These are phyloP conservation scores for Cryptosporidium parvum DNA, from an alignment of 169 alveolate species.

Conservation along the genomic window DNA sequence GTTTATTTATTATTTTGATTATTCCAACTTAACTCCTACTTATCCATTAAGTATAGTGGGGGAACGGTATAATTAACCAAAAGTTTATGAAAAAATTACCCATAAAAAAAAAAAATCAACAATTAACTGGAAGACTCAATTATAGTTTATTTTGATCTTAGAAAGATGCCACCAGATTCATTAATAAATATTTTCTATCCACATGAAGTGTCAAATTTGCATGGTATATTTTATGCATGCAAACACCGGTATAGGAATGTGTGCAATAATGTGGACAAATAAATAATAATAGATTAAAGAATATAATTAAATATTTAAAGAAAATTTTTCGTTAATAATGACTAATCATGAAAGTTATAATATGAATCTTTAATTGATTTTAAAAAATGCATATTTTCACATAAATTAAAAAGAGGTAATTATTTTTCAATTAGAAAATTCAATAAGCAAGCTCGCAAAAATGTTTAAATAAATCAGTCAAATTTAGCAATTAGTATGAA, in stretches of 20 bases:
- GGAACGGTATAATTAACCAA: slow-evolving; percentile 1
- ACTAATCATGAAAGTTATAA: background rate
- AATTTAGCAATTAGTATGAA: background rate
- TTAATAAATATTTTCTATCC: background rate
- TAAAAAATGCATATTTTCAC: background rate
- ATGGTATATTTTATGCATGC: background rate
- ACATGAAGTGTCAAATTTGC: background rate
- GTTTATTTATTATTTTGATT: background rate
- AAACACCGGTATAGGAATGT: background rate
- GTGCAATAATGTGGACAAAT: slow-evolving; percentile 15
- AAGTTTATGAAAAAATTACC: background rate
- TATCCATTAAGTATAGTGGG: background rate
- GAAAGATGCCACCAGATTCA: background rate
- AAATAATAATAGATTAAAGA: background rate
- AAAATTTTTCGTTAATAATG: background rate
- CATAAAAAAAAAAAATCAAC: background rate
- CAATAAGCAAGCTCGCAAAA: background rate
- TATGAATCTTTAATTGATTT: background rate
- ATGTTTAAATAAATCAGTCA: background rate
- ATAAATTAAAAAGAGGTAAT: background rate
- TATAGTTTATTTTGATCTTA: background rate
- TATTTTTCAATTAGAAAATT: background rate
- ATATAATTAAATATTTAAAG: background rate
- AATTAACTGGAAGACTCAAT: background rate
- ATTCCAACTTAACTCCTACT: background rate